Evolutionary conservation across 805 yeast species (phyloP), one percentile per base, ranked within the genome.

Genomic region (Candida xyloterini): DNA sequence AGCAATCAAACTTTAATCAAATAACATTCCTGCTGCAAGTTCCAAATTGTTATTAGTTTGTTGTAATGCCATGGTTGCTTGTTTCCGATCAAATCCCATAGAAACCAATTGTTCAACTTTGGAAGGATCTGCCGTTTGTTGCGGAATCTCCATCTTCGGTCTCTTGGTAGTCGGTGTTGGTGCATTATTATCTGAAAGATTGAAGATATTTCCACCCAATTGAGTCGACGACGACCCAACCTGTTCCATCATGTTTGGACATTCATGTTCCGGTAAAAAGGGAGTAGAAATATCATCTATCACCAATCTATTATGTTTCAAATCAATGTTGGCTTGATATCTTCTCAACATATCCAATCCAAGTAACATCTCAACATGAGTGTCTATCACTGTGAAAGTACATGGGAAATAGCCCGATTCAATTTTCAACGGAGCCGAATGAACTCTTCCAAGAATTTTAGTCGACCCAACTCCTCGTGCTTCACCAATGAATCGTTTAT

Each of bases 291-390:
- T 78, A 40, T 78, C 81, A n/a, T 84, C 93, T 40, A 91, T 76
- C 2, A 74, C 70, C 39, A 93, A 70, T 8, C 71, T 73, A 55
- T 85, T 81, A 33, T 68, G 68, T 30, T 73, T 73, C 50, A 93
- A 69, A 59, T 93, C 96, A 36, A 93, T 78, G 27, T 71, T 66
- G 34, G 95, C 95, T 56, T 81, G 89, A 60, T 89, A 91, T 49
- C 96, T 79, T 62, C 83, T 81, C 53, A 93, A 71, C 95, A 91
- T 76, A 60, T 93, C 99, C 37, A 93, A 68, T 0, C 99, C 99
- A 23, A 93, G 70, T 28, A 93, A 66, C 48, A 90, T 68, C 48
- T 88, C 95, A 15, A 80, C 81, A 7, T 67, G 68, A 1, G 84
- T 73, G 44, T 91, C 95, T 35, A 91, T 56, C 3, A 85, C 84